Percentiles rank a stretch among this genome's conserved stretches.
phyloP scores from a whole-genome alignment of 805 yeast genomes.

The Wickerhamomyces queroliae region DNA sequence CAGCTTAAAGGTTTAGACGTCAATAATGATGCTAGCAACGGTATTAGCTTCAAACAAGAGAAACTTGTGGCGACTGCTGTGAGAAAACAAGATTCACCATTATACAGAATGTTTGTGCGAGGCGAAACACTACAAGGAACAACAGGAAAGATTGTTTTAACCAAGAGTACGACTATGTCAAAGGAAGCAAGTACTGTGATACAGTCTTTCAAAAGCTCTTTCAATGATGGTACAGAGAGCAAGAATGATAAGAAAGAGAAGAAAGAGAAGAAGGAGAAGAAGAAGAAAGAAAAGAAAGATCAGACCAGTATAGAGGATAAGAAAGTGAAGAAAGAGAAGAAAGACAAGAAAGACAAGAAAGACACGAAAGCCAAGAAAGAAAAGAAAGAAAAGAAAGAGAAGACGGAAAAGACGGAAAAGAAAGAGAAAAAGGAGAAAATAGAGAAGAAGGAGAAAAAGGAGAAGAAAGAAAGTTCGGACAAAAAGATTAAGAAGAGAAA shows the following conservation, averaged over 20 bases:
- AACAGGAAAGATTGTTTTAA: slow-evolving; percentile 33
- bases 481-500: slow-evolving; percentile 17
- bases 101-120: slow-evolving; percentile 79
- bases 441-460: slow-evolving; percentile 14
- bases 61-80: slow-evolving; percentile 39
- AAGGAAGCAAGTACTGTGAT: slow-evolving; percentile 1
- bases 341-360: slow-evolving; percentile 17
- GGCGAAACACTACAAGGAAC: slow-evolving; percentile 87
- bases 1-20: slow-evolving; percentile 78
- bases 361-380: slow-evolving; percentile 10
- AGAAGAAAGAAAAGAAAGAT: slow-evolving; percentile 12
- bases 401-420: slow-evolving; percentile 19
- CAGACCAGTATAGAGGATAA: slow-evolving; percentile 8
- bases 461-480: slow-evolving; percentile 28
- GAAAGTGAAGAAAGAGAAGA: slow-evolving; percentile 10
- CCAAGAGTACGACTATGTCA: slow-evolving; percentile 1
- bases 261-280: slow-evolving; percentile 4
- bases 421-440: slow-evolving; percentile 19
- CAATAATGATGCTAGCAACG: slow-evolving; percentile 18
- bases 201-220: slow-evolving; percentile 2
- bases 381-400: slow-evolving; percentile 19
- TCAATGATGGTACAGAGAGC: slow-evolving; percentile 5
- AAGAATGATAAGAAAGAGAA: slow-evolving; percentile 10
- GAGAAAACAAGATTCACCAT: slow-evolving; percentile 55
- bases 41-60: slow-evolving; percentile 49